phyloP scores from a whole-genome alignment of 116 monocot species.

The Cymodocea nodosa region DNA sequence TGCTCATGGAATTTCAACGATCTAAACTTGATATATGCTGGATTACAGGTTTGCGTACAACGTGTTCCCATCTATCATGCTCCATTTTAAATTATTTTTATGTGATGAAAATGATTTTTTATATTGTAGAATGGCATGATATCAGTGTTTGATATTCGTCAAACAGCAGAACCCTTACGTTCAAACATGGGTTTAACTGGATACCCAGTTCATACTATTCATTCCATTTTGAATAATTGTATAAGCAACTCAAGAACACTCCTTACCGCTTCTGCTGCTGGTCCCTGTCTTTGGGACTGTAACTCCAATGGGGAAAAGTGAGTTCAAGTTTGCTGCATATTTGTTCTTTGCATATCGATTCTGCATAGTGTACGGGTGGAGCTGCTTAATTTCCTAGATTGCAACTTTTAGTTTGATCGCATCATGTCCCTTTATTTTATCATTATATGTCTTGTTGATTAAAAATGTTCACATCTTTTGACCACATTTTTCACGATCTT shows the following conservation, averaged over 20 bases:
- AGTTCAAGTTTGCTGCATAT: neutral
- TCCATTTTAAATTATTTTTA: neutral
- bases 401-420: no score
- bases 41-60: conserved; percentile 57
- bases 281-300: conserved; percentile 72
- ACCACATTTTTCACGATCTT: no score
- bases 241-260: conserved; percentile 23
- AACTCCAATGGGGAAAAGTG: conserved; percentile 15
- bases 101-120: neutral
- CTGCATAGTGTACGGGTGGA: no score
- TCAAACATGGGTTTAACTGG: conserved; percentile 43
- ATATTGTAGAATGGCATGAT: conserved; percentile 61
- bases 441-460: no score
- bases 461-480: no score
- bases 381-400: no score
- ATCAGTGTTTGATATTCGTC: conserved; percentile 81
- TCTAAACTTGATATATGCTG: conserved; percentile 71
- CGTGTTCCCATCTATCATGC: neutral
- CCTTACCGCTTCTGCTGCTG: conserved; percentile 69
- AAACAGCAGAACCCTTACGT: conserved; percentile 47
- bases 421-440: no score
- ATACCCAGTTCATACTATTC: conserved; percentile 66
- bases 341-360: neutral
- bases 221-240: conserved; percentile 21
- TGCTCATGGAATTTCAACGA: conserved; percentile 55